Evolutionary conservation across 1,284 basidiomycete genomes (phyloP), one percentile per base, ranked within the genome.

Genomic region (Farysia itapuensis): DNA sequence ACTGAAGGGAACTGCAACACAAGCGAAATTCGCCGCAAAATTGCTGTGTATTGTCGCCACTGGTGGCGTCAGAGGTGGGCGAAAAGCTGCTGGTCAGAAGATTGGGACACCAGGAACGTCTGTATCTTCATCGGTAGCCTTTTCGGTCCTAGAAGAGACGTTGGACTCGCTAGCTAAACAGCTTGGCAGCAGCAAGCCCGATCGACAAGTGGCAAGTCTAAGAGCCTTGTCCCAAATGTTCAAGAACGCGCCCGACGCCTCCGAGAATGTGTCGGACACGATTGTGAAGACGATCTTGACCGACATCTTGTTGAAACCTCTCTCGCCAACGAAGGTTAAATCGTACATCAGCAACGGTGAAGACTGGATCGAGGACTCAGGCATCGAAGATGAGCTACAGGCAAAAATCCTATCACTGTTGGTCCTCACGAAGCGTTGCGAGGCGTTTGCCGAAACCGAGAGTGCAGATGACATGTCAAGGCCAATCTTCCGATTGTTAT

Each of bases 11-110:
- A 84, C 86, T 24, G 79, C 80, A 15, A 80, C 83, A 15, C 85
- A 88, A 67, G 88, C 91, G 16, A 97, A 97, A 77, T 93, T 89
- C 76, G 89, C 91, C 0, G 84, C 89, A 1, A 84, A 90, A 19
- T 79, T 92, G 35, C 70, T 96, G 8, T 84, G 87, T 0, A 61
- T 72, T 14, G 69, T 74, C 14, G 37, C 49, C 4, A 60, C 50
- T 5, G 57, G 57, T 18, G 57, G 57, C 4, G 50, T 43, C 4
- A 26, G 39, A 4, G 53, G 49, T 5, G 57, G 44, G 9, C 37
- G 43, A 19, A 53, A 53, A 18, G 46, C 46, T 1, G 61, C 30
- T 4, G 47, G 57, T 0, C 34, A 45, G 25, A 39, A 50, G 36
- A 33, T 45, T 7, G 39, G 52, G 5, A 45, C 57, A 0, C 42